Percentiles rank a stretch among this genome's conserved stretches.
Evolutionary conservation across 2,329 filamentous ascomycete genomes (phyloP).

Genomic region (Sarocladium oryzae): DNA sequence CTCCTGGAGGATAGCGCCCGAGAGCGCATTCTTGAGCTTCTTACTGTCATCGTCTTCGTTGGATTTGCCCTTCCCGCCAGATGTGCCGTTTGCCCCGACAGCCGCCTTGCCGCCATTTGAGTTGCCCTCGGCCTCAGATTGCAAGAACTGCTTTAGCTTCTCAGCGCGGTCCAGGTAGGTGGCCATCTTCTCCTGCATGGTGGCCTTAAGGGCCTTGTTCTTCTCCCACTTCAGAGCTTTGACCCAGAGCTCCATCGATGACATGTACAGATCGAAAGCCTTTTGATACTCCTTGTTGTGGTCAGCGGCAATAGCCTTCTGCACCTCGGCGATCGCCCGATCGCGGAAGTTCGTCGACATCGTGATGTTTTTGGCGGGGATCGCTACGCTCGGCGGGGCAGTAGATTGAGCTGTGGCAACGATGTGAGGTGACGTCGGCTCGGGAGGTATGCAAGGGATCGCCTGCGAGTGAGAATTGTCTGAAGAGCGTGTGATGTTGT

Average conservation of each 20-base stretch:
- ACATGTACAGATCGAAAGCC: slow-evolving; percentile 94
- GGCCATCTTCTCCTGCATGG: slow-evolving; percentile 89
- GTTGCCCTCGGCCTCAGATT: slow-evolving; percentile 68
- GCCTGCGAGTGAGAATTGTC: too few relatives aligned
- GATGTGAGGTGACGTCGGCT: background rate
- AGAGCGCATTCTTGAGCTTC: slow-evolving; percentile 85
- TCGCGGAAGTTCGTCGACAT: slow-evolving; percentile 98
- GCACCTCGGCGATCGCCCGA: slow-evolving; percentile 92
- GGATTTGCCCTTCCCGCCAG: slow-evolving; percentile 55
- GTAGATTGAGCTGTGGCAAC: slow-evolving; percentile 8
- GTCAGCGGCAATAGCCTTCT: slow-evolving; percentile 95
- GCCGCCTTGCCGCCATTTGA: slow-evolving; percentile 55
- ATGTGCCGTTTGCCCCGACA: slow-evolving; percentile 66
- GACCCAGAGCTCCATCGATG: slow-evolving; percentile 96
- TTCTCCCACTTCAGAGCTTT: slow-evolving; percentile 99
- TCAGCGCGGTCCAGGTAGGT: slow-evolving; percentile 99
- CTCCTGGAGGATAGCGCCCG: slow-evolving; percentile 88
- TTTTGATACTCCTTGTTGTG: slow-evolving; percentile 95
- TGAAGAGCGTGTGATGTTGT: too few relatives aligned
- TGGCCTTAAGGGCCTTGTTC: slow-evolving; percentile 93
- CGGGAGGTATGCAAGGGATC: too few relatives aligned
- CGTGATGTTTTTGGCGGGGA: slow-evolving; percentile 19
- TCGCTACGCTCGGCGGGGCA: background rate
- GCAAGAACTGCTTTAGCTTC: slow-evolving; percentile 90
- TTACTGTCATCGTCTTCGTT: slow-evolving; percentile 86